Conservation (phyloP, 805 yeast species). For the Ogataea parapolymorpha region DNA sequence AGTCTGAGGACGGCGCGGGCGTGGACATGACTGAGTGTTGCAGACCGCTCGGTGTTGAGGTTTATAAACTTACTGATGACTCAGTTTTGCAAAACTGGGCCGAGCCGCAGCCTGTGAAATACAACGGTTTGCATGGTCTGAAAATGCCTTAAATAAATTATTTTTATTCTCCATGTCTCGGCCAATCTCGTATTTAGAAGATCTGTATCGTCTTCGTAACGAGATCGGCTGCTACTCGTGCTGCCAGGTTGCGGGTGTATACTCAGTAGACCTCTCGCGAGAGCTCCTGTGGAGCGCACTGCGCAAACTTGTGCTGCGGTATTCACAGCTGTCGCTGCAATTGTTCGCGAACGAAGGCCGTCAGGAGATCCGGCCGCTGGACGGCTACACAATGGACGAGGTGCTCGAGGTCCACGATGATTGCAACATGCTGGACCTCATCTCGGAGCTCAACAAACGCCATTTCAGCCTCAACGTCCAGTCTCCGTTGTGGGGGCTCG, state of each 20-base stretch:
- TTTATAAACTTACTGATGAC: constrained; percentile 49
- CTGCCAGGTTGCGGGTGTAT: constrained; percentile 16
- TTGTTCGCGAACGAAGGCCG: background rate
- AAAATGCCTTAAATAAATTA: constrained; percentile 19
- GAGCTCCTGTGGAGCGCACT: constrained; percentile 12
- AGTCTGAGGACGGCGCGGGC: constrained; percentile 42
- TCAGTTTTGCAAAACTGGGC: constrained; percentile 47
- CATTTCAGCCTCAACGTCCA: constrained; percentile 3
- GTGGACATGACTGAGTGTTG: constrained; percentile 60
- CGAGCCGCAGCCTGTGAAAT: constrained; percentile 47
- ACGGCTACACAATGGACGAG: constrained; percentile 12
- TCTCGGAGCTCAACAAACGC: constrained; percentile 4
- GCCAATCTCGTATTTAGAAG: constrained; percentile 9
- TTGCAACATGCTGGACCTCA: constrained; percentile 3
- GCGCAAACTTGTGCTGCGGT: constrained; percentile 12
- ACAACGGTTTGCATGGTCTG: constrained; percentile 58
- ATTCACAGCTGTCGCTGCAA: constrained; percentile 21
- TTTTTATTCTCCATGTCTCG: constrained; percentile 3
- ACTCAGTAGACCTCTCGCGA: constrained; percentile 9
- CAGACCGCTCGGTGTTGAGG: constrained; percentile 61
- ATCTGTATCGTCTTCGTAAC: constrained; percentile 9
- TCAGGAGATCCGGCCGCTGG: constrained; percentile 3
- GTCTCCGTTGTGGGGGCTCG: constrained; percentile 24
- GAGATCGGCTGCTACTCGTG: constrained; percentile 1
- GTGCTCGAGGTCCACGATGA: constrained; percentile 18